Percentiles rank a stretch among this genome's conserved stretches.
phyloP scores from a whole-genome alignment of 768 basidiomycete species.

The Podaxis carcinomalis region DNA sequence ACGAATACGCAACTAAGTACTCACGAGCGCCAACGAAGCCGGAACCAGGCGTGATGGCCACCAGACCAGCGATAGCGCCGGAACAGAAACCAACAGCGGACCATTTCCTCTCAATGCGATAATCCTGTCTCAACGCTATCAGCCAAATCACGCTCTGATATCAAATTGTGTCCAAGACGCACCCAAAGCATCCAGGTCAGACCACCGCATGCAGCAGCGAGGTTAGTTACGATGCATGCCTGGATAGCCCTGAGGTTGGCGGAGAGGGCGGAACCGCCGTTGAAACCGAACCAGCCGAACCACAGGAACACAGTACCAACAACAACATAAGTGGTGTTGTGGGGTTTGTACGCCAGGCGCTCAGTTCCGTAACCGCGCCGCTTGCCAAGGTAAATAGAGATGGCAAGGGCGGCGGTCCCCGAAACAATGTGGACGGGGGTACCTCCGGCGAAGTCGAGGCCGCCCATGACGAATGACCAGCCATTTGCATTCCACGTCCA shows the following conservation, averaged over 20 bases:
- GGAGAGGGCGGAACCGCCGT: conserved; percentile 86
- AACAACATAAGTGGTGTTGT: conserved; percentile 89
- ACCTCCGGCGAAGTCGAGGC: conserved; percentile 91
- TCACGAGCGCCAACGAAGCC: conserved; percentile 76
- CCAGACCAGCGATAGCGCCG: conserved; percentile 86
- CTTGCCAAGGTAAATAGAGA: conserved; percentile 88
- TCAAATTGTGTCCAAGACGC: conserved; percentile 13
- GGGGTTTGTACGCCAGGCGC: conserved; percentile 86
- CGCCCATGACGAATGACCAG: conserved; percentile 74
- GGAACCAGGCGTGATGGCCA: conserved; percentile 85
- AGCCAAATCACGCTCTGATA: background rate
- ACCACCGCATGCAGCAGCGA: conserved; percentile 86
- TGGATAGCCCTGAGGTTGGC: conserved; percentile 85
- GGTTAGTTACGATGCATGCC: conserved; percentile 91
- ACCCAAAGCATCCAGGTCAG: conserved; percentile 92
- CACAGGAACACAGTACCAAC: conserved; percentile 93
- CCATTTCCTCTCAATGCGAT: conserved; percentile 91
- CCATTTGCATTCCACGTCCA: conserved; percentile 92
- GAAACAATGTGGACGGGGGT: conserved; percentile 97
- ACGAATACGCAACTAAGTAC: background rate
- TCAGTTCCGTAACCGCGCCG: conserved; percentile 90
- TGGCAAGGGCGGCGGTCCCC: conserved; percentile 86
- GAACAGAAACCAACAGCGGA: conserved; percentile 93
- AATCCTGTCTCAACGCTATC: conserved; percentile 51
- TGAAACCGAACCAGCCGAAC: conserved; percentile 97